Evolutionary conservation across 2,329 filamentous ascomycete genomes (phyloP).

Genomic region (Sclerotinia subarctica): DNA sequence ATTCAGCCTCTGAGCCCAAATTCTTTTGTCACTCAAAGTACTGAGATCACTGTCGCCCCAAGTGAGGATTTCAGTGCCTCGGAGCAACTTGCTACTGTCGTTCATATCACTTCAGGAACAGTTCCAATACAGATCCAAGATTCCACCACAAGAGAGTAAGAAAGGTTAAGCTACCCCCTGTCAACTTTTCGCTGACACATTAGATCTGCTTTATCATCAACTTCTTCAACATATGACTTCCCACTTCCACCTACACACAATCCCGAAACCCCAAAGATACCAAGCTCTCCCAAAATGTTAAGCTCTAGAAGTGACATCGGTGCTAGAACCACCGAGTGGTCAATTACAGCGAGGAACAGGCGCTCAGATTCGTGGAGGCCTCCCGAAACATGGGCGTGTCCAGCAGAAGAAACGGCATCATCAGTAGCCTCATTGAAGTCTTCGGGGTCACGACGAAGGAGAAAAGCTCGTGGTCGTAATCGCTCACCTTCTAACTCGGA

Average conservation of each 20-base stretch:
- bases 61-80: slow-evolving; percentile 36
- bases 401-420: slow-evolving; percentile 4
- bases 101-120: slow-evolving; percentile 38
- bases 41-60: slow-evolving; percentile 41
- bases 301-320: slow-evolving; percentile 14
- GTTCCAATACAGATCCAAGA: slow-evolving; percentile 28
- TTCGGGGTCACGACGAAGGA: slow-evolving; percentile 12
- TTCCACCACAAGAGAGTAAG: slow-evolving; percentile 25
- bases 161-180: not conserved
- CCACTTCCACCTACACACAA: slow-evolving; percentile 25
- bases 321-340: slow-evolving; percentile 21
- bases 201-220: slow-evolving; percentile 20
- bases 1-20: slow-evolving; percentile 44
- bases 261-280: slow-evolving; percentile 1
- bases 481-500: slow-evolving; percentile 24
- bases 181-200: slow-evolving; percentile 11
- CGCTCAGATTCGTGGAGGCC: slow-evolving; percentile 30
- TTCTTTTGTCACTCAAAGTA: slow-evolving; percentile 45
- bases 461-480: slow-evolving; percentile 14
- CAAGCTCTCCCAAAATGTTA: slow-evolving; percentile 4
- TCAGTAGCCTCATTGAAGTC: slow-evolving; percentile 16
- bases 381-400: slow-evolving; percentile 30
- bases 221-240: slow-evolving; percentile 29
- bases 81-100: slow-evolving; percentile 40
- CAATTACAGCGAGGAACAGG: slow-evolving; percentile 20